Conservation (phyloP, 2,329 filamentous ascomycete genomes). For the Fusarium multiceps region DNA sequence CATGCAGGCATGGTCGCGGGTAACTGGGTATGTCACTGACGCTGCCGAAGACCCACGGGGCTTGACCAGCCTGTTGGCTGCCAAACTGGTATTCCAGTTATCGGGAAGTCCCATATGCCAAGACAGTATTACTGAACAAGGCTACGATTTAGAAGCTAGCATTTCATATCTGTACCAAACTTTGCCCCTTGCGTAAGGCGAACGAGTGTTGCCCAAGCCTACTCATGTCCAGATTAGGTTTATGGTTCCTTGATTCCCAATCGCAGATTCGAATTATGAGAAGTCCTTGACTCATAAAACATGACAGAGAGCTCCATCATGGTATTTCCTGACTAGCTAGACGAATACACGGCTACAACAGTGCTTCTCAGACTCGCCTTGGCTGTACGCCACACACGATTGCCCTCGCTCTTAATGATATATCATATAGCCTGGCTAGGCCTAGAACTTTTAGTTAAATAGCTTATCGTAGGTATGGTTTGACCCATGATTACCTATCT, state of each 20-base stretch:
- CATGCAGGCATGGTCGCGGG: too few species aligned
- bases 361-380: neutral
- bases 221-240: neutral
- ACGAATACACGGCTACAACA: neutral
- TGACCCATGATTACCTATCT: neutral
- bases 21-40: neutral
- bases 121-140: neutral
- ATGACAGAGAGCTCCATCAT: neutral
- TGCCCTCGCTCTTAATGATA: neutral
- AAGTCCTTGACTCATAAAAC: neutral
- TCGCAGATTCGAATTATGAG: neutral
- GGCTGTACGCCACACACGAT: neutral
- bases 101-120: neutral
- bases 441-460: neutral
- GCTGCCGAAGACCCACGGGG: constrained; percentile 3
- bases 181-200: neutral
- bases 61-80: neutral
- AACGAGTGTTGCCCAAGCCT: neutral
- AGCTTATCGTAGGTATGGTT: neutral
- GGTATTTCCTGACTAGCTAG: neutral
- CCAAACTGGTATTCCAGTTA: constrained; percentile 1
- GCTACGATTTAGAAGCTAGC: neutral
- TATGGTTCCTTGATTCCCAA: neutral
- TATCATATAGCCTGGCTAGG: neutral
- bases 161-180: neutral